Conservation (phyloP, 179 eudicot genomes). For the Nepenthes alata region DNA sequence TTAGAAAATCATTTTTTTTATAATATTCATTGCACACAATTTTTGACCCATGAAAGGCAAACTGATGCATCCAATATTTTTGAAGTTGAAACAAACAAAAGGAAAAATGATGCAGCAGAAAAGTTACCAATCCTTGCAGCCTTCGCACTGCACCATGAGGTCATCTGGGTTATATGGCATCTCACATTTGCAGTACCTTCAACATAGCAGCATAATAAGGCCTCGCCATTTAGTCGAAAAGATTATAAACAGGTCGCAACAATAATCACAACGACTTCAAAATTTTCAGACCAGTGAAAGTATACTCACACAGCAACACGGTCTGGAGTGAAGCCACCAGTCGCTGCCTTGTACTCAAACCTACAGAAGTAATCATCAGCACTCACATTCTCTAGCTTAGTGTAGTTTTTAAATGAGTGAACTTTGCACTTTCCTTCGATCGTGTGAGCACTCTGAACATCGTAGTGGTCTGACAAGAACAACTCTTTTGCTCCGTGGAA, state of each 20-base stretch:
- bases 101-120: background rate
- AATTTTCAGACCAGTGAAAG: background rate
- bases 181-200: slow-evolving; percentile 30
- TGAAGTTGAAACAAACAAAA: no score
- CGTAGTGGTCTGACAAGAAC: slow-evolving; percentile 6
- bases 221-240: background rate
- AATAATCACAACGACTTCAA: background rate
- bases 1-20: background rate
- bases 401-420: slow-evolving; percentile 56
- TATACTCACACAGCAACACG: slow-evolving; percentile 71
- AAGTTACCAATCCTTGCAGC: slow-evolving; percentile 39
- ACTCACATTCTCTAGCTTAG: slow-evolving; percentile 67
- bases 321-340: slow-evolving; percentile 62
- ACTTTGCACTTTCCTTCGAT: slow-evolving; percentile 67
- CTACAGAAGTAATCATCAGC: slow-evolving; percentile 64
- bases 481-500: slow-evolving; percentile 61
- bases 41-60: no score
- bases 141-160: slow-evolving; percentile 33
- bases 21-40: no score
- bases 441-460: slow-evolving; percentile 66
- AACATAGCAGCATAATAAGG: background rate
- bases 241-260: background rate
- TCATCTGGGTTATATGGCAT: no score
- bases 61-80: no score
- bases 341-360: slow-evolving; percentile 67